Evolutionary conservation across 1,139 yeast species (phyloP).

Genomic region (Williopsis jadinii): DNA sequence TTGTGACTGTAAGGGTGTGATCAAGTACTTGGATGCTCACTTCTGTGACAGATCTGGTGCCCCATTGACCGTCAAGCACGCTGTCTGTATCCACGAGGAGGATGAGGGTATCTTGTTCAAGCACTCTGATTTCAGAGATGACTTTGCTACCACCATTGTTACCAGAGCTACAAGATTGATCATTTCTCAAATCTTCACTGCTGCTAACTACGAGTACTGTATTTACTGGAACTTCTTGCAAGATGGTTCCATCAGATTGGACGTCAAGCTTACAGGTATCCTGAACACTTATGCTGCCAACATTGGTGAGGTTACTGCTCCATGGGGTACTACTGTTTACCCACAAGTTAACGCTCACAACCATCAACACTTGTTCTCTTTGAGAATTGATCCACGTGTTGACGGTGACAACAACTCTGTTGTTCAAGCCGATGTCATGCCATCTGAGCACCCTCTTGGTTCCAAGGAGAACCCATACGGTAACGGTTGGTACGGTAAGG

Average conservation of each 20-base stretch:
- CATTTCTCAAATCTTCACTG: slow-evolving; percentile 75
- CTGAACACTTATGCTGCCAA: slow-evolving; percentile 61
- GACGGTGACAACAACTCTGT: slow-evolving; percentile 77
- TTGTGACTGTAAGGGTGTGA: slow-evolving; percentile 81
- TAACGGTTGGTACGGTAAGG: slow-evolving; percentile 61
- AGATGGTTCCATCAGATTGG: slow-evolving; percentile 77
- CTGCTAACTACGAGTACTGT: slow-evolving; percentile 81
- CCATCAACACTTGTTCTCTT: slow-evolving; percentile 79
- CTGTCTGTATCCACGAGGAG: slow-evolving; percentile 80
- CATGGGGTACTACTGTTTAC: slow-evolving; percentile 76
- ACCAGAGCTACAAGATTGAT: slow-evolving; percentile 71
- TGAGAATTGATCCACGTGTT: slow-evolving; percentile 72
- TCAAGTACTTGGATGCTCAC: slow-evolving; percentile 73
- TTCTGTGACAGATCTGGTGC: slow-evolving; percentile 62
- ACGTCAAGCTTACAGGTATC: slow-evolving; percentile 74
- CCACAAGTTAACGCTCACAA: slow-evolving; percentile 80
- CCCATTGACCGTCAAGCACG: slow-evolving; percentile 64
- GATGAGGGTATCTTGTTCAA: slow-evolving; percentile 74
- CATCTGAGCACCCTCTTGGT: slow-evolving; percentile 56
- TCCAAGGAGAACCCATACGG: slow-evolving; percentile 67
- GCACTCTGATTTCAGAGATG: slow-evolving; percentile 81
- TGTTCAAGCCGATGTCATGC: slow-evolving; percentile 57
- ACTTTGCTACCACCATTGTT: slow-evolving; percentile 64
- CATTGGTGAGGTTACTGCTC: slow-evolving; percentile 58
- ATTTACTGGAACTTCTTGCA: slow-evolving; percentile 78